Evolutionary conservation across 1,284 basidiomycete species (phyloP).

Genomic region (Bjerkandera adusta): DNA sequence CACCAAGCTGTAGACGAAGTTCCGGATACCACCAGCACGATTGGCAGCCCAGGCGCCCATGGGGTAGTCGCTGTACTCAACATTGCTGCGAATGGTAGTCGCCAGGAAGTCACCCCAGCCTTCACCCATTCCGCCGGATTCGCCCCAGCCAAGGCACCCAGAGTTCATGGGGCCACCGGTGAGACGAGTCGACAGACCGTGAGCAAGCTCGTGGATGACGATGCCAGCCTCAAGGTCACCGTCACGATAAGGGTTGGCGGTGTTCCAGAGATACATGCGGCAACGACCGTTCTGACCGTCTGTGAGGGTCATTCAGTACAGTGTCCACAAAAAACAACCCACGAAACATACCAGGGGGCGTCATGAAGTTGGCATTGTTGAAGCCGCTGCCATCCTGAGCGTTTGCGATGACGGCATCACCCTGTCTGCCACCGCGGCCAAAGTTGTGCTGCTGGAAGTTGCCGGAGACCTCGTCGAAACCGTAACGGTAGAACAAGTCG

Average conservation of each 20-base stretch:
- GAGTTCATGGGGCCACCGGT: slow-evolving; percentile 94
- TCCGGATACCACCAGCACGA: slow-evolving; percentile 75
- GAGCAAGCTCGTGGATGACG: slow-evolving; percentile 86
- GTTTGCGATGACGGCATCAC: slow-evolving; percentile 91
- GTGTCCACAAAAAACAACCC: background rate
- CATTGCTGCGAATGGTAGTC: slow-evolving; percentile 77
- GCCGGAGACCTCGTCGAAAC: slow-evolving; percentile 88
- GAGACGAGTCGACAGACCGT: slow-evolving; percentile 90
- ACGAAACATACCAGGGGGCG: slow-evolving; percentile 51
- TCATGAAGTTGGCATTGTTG: slow-evolving; percentile 89
- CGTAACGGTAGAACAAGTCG: slow-evolving; percentile 72
- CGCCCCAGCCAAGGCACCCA: slow-evolving; percentile 93
- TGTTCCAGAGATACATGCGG: slow-evolving; percentile 98
- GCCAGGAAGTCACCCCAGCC: slow-evolving; percentile 92
- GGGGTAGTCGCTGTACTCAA: slow-evolving; percentile 59
- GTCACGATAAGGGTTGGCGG: slow-evolving; percentile 85
- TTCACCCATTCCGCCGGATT: slow-evolving; percentile 96
- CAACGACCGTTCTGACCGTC: slow-evolving; percentile 80
- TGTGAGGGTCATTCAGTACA: background rate
- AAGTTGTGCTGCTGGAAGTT: slow-evolving; percentile 99
- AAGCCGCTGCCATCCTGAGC: slow-evolving; percentile 93
- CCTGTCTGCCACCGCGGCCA: slow-evolving; percentile 81
- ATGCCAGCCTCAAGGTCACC: slow-evolving; percentile 95
- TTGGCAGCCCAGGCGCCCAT: slow-evolving; percentile 98
- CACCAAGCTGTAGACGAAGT: slow-evolving; percentile 81